Conservation (phyloP, 176 grass and related monocot species). For the Juncus inflexus region DNA sequence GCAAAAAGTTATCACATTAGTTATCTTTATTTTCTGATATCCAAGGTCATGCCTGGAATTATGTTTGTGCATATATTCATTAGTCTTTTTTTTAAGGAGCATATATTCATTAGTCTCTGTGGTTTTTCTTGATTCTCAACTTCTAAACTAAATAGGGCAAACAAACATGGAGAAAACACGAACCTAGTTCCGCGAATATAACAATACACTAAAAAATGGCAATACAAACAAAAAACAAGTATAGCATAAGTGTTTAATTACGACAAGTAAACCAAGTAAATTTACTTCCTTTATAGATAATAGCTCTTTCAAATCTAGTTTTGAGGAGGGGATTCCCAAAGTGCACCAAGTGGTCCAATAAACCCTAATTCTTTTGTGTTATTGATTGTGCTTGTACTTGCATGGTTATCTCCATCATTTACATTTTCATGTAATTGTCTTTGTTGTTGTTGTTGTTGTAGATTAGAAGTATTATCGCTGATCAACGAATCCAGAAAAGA, state of each 20-base stretch:
- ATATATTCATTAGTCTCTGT: not conserved
- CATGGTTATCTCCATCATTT: not conserved
- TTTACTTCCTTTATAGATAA: not conserved
- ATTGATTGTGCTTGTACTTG: not conserved
- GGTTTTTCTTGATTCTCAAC: not conserved
- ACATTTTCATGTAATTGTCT: not conserved
- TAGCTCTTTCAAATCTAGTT: constrained; percentile 6
- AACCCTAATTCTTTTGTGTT: constrained; percentile 24
- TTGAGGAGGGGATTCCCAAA: constrained; percentile 14
- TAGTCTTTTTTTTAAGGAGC: not conserved
- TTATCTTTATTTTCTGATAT: too few species aligned
- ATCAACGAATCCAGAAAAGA: constrained; percentile 56
- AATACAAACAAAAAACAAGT: not conserved
- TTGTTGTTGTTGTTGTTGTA: constrained; percentile 24
- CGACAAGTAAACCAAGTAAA: not conserved
- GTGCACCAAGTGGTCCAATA: not conserved
- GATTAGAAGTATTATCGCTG: constrained; percentile 19
- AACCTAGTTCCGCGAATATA: not conserved
- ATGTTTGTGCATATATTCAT: not conserved
- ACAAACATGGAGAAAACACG: not conserved
- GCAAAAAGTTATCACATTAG: too few species aligned
- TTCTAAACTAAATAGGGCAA: not conserved
- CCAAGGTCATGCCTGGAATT: not conserved
- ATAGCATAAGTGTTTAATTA: not conserved
- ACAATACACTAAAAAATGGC: not conserved